phyloP scores from a whole-genome alignment of 2,329 filamentous ascomycete species.

The Aspergillus niger region DNA sequence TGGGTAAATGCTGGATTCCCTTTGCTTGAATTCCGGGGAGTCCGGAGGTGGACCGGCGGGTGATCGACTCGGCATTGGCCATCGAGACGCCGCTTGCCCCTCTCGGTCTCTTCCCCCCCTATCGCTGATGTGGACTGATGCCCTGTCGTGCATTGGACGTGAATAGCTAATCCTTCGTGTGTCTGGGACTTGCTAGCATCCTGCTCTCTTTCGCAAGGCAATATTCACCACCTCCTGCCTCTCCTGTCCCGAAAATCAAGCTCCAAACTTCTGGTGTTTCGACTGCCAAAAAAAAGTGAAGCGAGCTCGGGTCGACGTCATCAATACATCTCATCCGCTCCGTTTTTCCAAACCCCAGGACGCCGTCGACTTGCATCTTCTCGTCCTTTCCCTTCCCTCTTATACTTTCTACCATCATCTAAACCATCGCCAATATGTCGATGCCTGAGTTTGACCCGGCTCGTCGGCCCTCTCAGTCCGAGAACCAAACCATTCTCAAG shows the following conservation, averaged over 20 bases:
- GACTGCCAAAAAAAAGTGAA: neutral
- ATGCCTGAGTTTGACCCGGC: slow-evolving; percentile 30
- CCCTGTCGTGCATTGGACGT: neutral
- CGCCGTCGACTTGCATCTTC: neutral
- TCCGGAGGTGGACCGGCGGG: slow-evolving; percentile 9
- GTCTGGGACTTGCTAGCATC: neutral
- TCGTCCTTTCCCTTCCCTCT: neutral
- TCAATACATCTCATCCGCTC: slow-evolving; percentile 27
- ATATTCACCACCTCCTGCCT: neutral
- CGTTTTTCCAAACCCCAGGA: slow-evolving; percentile 6
- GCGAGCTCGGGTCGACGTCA: slow-evolving; percentile 35
- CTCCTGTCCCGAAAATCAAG: neutral
- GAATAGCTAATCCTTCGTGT: slow-evolving; percentile 3
- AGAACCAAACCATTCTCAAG: slow-evolving; percentile 37
- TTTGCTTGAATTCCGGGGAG: neutral
- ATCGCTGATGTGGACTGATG: slow-evolving; percentile 1
- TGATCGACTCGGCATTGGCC: slow-evolving; percentile 12
- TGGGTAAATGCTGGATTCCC: neutral
- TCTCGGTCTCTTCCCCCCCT: neutral
- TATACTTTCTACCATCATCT: neutral
- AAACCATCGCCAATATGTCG: slow-evolving; percentile 30
- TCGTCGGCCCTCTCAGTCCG: slow-evolving; percentile 35
- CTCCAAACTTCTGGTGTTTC: neutral
- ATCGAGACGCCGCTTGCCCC: neutral
- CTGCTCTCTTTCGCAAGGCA: neutral